phyloP scores from a whole-genome alignment of 2,329 filamentous ascomycete genomes.

The Cryphonectria nitschkei region DNA sequence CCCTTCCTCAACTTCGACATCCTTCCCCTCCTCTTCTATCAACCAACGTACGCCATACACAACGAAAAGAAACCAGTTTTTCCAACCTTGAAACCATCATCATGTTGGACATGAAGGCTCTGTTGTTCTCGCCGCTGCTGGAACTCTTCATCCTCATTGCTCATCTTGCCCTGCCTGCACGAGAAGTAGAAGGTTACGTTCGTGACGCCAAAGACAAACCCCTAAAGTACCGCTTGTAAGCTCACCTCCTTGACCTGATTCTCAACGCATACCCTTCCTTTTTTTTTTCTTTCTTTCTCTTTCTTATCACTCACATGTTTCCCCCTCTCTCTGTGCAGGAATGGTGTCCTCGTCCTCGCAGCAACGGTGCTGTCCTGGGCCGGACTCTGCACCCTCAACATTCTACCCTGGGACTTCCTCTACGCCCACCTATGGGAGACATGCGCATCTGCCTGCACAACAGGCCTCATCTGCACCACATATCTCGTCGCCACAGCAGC shows the following conservation, averaged over 20 bases:
- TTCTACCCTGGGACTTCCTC: conserved; percentile 21
- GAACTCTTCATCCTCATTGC: conserved; percentile 23
- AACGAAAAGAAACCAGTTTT: too few species aligned
- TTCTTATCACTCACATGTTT: neutral
- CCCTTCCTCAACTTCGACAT: neutral
- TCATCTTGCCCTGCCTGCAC: conserved; percentile 22
- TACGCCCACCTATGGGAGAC: conserved; percentile 12
- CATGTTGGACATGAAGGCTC: conserved; percentile 10
- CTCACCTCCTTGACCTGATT: neutral
- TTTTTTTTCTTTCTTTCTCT: too few species aligned
- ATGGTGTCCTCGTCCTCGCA: conserved; percentile 17
- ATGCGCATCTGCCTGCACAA: neutral
- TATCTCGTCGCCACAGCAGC: conserved; percentile 9
- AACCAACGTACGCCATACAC: neutral
- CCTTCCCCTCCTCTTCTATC: neutral
- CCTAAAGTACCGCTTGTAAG: conserved; percentile 23
- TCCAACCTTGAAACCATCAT: neutral
- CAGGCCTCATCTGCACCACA: conserved; percentile 14
- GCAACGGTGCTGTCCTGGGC: conserved; percentile 16
- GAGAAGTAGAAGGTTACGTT: conserved; percentile 21
- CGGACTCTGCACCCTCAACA: conserved; percentile 12
- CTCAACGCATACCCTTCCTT: too few species aligned
- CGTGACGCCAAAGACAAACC: conserved; percentile 24
- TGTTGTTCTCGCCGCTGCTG: conserved; percentile 22
- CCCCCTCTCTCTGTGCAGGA: neutral